phyloP scores from a whole-genome alignment of 768 basidiomycete genomes.

The Cyclocybe cylindracea region DNA sequence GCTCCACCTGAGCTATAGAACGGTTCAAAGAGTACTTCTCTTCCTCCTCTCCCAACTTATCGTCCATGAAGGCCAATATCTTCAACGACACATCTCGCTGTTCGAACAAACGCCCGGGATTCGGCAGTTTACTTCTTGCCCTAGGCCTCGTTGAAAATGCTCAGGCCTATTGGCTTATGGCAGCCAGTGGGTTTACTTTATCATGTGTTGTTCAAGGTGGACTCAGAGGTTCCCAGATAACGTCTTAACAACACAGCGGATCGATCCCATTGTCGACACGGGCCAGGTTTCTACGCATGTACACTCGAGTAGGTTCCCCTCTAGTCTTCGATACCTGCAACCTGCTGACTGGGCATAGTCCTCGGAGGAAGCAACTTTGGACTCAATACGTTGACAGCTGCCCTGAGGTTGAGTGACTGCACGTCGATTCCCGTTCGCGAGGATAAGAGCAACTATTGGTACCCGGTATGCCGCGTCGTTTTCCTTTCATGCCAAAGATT shows the following conservation, averaged over 20 bases:
- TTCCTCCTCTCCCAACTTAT: too few species aligned
- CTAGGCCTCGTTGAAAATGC: too few species aligned
- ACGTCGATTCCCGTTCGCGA: constrained; percentile 37
- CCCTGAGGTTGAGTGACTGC: constrained; percentile 33
- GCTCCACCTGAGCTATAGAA: too few species aligned
- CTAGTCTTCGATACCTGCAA: background rate
- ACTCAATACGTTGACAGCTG: constrained; percentile 25
- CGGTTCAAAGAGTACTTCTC: too few species aligned
- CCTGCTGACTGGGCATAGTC: constrained; percentile 19
- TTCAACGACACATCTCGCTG: too few species aligned
- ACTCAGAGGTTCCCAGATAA: constrained; percentile 24
- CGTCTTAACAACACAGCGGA: constrained; percentile 36
- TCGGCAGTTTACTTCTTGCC: too few species aligned
- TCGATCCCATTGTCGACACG: constrained; percentile 38
- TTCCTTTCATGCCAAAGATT: too few species aligned
- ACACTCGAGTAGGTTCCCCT: constrained; percentile 26
- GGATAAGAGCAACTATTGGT: constrained; percentile 39
- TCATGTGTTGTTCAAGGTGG: background rate
- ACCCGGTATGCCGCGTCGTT: constrained; percentile 15
- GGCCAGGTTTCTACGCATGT: constrained; percentile 33
- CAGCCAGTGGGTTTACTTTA: constrained; percentile 8
- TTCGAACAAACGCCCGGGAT: too few species aligned
- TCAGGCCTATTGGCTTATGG: constrained; percentile 14
- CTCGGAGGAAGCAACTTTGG: constrained; percentile 41
- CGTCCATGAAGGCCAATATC: too few species aligned